Evolutionary conservation across 2,329 filamentous ascomycete species (phyloP), one percentile per base, ranked within the genome.

Genomic region (Aaosphaeria pasadenensis): DNA sequence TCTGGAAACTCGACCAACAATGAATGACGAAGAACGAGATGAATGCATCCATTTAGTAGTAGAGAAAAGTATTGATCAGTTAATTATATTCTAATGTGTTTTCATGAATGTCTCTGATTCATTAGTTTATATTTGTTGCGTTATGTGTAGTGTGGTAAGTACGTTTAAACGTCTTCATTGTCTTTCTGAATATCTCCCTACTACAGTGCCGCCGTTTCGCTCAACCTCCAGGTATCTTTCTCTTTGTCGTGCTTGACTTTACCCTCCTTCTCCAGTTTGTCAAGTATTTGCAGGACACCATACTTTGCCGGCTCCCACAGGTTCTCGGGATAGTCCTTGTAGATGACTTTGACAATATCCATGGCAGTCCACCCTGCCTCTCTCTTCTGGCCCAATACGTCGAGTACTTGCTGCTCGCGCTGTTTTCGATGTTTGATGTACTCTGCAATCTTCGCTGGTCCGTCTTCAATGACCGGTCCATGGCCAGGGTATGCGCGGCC

Each of bases 281-380:
- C 72, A 54, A 99, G 69, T 46, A 97, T 87, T 73, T 92, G 88
- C 52, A 85, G 52, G 5, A 96, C 76, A 1, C 91, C 91, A 38
- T 80, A 78, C 53, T 88, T 84, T 0, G 94, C 94, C 6, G 91
- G 86, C 7, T 78, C 64, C 69, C 91, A 88, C 55, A 97, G 74
- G 60, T 78, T 83, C 66, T 88, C 83, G 0, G 88, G 86, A 24
- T 95, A 85, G 59, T 89, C 85, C 45, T 78, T 80, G 67, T 99
- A 99, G 32, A 99, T 89, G 31, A 88, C 75, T 69, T 87, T 88
- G n/a, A 96, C 92, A 54, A 97, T 76, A 49, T 92, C 89, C 80
- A 90, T 86, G 6, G 84, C 78, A 5, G 80, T 82, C 88, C 87
- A 90, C 2, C 68, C 66, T 36, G 55, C 52, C n/a, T 64, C 42